Evolutionary conservation across 2,329 filamentous ascomycete genomes (phyloP).

Genomic region (Trichoderma afroharzianum): DNA sequence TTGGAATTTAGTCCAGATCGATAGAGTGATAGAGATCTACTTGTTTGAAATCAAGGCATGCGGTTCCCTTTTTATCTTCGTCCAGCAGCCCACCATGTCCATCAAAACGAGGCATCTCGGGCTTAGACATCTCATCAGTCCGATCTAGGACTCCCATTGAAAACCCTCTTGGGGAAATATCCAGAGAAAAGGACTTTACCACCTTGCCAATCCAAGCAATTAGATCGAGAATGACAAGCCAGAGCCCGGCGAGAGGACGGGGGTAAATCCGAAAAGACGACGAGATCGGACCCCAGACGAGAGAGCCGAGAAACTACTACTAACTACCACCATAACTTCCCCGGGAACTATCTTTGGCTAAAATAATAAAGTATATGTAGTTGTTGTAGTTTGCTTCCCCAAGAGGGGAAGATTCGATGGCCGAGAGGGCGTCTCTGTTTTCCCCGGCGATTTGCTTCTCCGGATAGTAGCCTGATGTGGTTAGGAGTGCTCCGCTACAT

Average conservation of each 20-base stretch:
- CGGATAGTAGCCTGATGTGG: conserved; percentile 12
- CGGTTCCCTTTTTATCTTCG: background rate
- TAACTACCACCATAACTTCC: background rate
- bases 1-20: background rate
- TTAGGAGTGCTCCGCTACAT: conserved; percentile 2
- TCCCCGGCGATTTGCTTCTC: background rate
- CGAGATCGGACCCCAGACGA: background rate
- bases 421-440: background rate
- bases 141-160: background rate
- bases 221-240: conserved; percentile 5
- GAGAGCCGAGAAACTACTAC: background rate
- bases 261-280: background rate
- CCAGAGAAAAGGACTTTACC: background rate
- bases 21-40: background rate
- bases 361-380: background rate
- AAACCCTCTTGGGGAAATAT: background rate
- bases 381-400: background rate
- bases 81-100: background rate
- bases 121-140: background rate
- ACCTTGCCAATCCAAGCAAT: conserved; percentile 5
- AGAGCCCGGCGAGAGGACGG: too few species aligned
- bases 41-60: background rate
- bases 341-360: background rate
- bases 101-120: background rate
- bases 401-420: background rate